Evolutionary conservation across 192 early-diverging fungal species (phyloP).

Genomic region (Geosiphon pyriformis): DNA sequence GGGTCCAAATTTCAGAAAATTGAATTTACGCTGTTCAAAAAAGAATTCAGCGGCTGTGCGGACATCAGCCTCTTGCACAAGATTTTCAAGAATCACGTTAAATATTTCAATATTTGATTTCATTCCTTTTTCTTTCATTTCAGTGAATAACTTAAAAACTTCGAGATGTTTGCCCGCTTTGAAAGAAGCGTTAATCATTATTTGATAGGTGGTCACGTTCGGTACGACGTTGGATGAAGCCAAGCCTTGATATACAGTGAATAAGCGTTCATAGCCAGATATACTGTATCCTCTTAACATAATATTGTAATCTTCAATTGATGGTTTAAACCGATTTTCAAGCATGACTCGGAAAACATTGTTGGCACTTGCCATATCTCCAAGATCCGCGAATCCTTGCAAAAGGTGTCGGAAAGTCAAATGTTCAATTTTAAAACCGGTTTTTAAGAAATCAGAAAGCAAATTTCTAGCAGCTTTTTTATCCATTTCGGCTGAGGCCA

Average conservation of each 20-base stretch:
- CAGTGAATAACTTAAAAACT: neutral
- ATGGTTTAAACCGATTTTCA: neutral
- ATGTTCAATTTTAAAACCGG: neutral
- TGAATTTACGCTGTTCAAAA: neutral
- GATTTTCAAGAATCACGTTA: neutral
- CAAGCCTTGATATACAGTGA: neutral
- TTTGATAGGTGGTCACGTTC: neutral
- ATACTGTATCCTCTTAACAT: neutral
- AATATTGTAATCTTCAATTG: neutral
- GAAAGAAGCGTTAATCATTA: neutral
- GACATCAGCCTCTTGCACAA: neutral
- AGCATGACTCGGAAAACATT: neutral
- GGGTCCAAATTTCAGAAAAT: too few species aligned
- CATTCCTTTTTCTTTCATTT: neutral
- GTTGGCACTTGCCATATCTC: neutral
- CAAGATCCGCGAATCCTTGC: neutral
- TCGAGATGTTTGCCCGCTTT: neutral
- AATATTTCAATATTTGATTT: neutral
- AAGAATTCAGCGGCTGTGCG: neutral
- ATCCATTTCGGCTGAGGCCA: neutral
- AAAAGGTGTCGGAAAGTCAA: neutral
- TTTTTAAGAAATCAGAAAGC: neutral
- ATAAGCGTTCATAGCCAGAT: neutral
- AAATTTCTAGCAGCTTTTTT: neutral
- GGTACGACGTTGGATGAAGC: neutral